A percentile compares a stretch with the other conserved stretches of the same genome.
Evolutionary conservation across 1,139 yeast species (phyloP).

Genomic region (Scheffersomyces segobiensis): DNA sequence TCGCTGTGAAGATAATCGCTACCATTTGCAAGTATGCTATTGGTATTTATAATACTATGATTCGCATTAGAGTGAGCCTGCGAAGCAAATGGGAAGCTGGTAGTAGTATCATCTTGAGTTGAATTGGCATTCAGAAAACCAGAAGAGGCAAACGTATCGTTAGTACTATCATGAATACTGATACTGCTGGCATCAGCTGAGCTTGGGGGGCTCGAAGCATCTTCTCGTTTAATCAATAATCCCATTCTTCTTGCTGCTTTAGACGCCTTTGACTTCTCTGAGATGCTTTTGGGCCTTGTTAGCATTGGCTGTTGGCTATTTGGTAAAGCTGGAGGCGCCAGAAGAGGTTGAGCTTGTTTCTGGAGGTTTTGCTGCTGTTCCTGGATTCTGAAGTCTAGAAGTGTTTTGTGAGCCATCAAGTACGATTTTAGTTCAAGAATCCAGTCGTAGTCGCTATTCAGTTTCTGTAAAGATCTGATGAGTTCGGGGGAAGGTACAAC

Average conservation of each 20-base stretch:
- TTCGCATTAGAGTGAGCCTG: not conserved
- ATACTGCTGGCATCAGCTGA: not conserved
- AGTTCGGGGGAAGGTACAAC: constrained; percentile 47
- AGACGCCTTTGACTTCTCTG: constrained; percentile 61
- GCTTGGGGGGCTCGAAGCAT: constrained; percentile 10
- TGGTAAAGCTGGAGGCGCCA: constrained; percentile 4
- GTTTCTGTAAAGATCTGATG: constrained; percentile 36
- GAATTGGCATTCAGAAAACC: not conserved
- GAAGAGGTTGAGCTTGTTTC: constrained; percentile 5
- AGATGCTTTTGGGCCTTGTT: constrained; percentile 52
- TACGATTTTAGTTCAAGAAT: constrained; percentile 51
- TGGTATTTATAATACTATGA: not conserved
- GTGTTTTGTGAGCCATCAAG: constrained; percentile 29
- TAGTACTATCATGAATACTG: not conserved
- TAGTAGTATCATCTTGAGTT: not conserved
- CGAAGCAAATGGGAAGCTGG: not conserved
- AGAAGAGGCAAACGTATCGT: not conserved
- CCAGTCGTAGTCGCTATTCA: constrained; percentile 53
- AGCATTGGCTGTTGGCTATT: constrained; percentile 19
- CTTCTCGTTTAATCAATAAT: constrained; percentile 52
- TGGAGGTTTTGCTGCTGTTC: constrained; percentile 10
- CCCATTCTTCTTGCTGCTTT: constrained; percentile 68
- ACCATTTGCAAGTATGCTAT: not conserved
- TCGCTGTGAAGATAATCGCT: constrained; percentile 4
- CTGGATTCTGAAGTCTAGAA: constrained; percentile 20